Evolutionary conservation across 2,329 filamentous ascomycete genomes (phyloP).

Genomic region (Claviceps humidiphila): DNA sequence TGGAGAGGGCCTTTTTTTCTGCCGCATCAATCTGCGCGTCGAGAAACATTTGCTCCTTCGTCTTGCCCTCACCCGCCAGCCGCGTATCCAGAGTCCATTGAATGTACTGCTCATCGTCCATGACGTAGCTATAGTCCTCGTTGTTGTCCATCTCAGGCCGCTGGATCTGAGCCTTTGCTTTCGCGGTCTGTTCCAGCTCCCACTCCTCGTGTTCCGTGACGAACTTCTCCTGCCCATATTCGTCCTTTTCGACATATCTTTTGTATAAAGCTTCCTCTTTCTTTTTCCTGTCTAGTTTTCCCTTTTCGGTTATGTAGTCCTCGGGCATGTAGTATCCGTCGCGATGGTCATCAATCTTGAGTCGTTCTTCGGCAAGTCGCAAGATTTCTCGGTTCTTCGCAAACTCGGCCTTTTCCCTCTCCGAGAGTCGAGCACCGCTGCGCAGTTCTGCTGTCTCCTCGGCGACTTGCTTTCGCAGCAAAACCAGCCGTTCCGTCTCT

Average conservation of each 20-base stretch:
- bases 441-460: constrained; percentile 75
- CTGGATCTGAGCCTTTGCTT: constrained; percentile 76
- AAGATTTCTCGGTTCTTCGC: constrained; percentile 75
- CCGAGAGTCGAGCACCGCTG: constrained; percentile 61
- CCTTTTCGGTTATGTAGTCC: constrained; percentile 88
- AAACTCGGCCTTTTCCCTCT: constrained; percentile 76
- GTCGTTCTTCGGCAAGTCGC: constrained; percentile 67
- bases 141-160: constrained; percentile 63
- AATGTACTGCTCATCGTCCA: constrained; percentile 81
- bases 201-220: constrained; percentile 93
- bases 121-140: constrained; percentile 82
- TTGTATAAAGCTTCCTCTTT: constrained; percentile 87
- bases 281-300: constrained; percentile 72
- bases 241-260: constrained; percentile 76
- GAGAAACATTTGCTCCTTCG: constrained; percentile 65
- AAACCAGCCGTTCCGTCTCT: constrained; percentile 68
- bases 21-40: constrained; percentile 76
- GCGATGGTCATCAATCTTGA: constrained; percentile 78
- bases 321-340: constrained; percentile 91
- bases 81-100: constrained; percentile 68
- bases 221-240: constrained; percentile 76
- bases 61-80: constrained; percentile 56
- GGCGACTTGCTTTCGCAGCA: constrained; percentile 80
- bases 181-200: constrained; percentile 79
- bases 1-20: constrained; percentile 74